Evolutionary conservation across 495 filamentous ascomycete genomes (phyloP).

Genomic region (Lasiosphaeris hirsuta): DNA sequence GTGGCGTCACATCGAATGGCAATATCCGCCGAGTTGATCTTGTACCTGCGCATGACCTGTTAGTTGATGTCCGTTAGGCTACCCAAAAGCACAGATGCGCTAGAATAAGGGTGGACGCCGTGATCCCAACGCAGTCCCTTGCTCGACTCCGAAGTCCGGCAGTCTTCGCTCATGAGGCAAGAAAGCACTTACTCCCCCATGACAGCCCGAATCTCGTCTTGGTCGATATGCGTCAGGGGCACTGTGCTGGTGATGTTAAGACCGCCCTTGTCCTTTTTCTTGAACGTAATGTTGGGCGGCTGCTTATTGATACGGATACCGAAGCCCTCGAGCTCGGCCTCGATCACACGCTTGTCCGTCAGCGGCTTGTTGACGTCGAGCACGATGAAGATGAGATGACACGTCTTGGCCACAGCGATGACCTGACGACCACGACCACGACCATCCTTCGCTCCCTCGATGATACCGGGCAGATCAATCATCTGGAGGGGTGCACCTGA

Average conservation of each 20-base stretch:
- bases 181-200: conserved; percentile 64
- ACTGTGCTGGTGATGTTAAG: conserved; percentile 91
- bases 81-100: too few species aligned
- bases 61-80: not conserved
- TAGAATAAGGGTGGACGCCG: not conserved
- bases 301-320: conserved; percentile 97
- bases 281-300: conserved; percentile 96
- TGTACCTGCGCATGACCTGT: conserved; percentile 50
- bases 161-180: not conserved
- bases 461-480: conserved; percentile 97
- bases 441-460: conserved; percentile 96
- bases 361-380: conserved; percentile 98
- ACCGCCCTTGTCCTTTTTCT: conserved; percentile 98
- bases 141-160: too few species aligned
- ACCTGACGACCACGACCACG: conserved; percentile 98
- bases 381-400: conserved; percentile 97
- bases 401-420: conserved; percentile 98
- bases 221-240: conserved; percentile 85
- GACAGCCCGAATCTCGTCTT: conserved; percentile 95
- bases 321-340: conserved; percentile 95
- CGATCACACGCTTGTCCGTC: conserved; percentile 95
- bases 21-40: conserved; percentile 94
- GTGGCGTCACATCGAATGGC: conserved; percentile 94
- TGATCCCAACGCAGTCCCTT: not conserved
- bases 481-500: conserved; percentile 90